These are phyloP conservation scores for Eucalyptus caleyi DNA, from an alignment of 345 rosid species.

Conservation along the genomic window DNA sequence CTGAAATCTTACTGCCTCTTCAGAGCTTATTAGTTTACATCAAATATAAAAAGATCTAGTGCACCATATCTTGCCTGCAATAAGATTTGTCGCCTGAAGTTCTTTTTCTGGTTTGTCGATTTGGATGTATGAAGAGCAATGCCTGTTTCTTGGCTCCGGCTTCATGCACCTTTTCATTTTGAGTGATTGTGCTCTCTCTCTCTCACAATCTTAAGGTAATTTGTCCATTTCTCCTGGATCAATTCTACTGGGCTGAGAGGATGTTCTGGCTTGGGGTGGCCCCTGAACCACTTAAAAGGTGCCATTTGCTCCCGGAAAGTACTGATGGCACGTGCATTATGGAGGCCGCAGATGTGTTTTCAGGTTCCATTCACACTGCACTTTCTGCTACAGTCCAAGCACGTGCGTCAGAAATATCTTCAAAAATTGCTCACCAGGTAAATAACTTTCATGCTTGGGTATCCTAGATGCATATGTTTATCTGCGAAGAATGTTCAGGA, in stretches of 20 bases:
- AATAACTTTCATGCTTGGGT: neutral
- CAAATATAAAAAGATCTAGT: neutral
- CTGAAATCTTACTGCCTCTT: neutral
- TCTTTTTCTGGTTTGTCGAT: neutral
- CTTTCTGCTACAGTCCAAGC: conserved; percentile 35
- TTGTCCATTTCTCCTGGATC: conserved; percentile 84
- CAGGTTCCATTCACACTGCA: conserved; percentile 42
- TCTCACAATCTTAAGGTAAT: conserved; percentile 36
- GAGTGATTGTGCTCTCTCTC: neutral
- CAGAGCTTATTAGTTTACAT: neutral
- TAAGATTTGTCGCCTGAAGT: neutral
- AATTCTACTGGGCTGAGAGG: conserved; percentile 94
- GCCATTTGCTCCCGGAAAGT: conserved; percentile 36
- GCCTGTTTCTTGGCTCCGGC: neutral
- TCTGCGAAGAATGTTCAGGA: neutral
- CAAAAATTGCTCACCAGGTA: conserved; percentile 62
- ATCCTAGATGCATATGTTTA: neutral
- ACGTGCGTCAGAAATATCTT: conserved; percentile 40
- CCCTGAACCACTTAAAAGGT: conserved; percentile 57
- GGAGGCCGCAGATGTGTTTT: conserved; percentile 38
- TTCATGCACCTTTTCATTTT: neutral
- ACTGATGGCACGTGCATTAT: conserved; percentile 13
- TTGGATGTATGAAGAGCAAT: neutral
- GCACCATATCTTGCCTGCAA: neutral
- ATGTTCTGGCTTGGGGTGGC: conserved; percentile 92